phyloP scores from a whole-genome alignment of 225 moss, liverwort and hornwort genomes.

The Climacium dendroides region DNA sequence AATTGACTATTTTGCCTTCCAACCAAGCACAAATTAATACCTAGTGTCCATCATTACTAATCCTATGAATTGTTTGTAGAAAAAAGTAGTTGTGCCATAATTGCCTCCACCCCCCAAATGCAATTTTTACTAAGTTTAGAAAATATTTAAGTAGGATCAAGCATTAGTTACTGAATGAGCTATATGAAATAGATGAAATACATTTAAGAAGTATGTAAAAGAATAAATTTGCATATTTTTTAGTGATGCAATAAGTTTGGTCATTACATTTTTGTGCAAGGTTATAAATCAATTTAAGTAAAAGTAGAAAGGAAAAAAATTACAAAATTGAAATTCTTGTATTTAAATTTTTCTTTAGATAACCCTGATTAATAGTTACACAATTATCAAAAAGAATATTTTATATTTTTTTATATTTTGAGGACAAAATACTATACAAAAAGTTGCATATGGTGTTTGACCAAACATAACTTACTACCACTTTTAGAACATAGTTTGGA shows the following conservation, averaged over 20 bases:
- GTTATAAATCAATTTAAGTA: not conserved
- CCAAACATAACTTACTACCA: not conserved
- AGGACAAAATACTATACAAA: not conserved
- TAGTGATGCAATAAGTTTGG: not conserved
- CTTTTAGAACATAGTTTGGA: not conserved
- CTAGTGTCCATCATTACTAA: accelerated
- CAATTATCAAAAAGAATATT: not conserved
- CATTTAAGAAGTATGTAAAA: not conserved
- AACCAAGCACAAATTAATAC: not conserved
- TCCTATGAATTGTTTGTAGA: not conserved
- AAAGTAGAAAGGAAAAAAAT: not conserved
- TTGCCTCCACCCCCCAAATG: not conserved
- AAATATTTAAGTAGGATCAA: accelerated
- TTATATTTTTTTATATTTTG: not conserved
- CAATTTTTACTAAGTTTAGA: accelerated
- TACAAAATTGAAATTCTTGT: not conserved
- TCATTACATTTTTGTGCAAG: not conserved
- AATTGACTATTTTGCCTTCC: not conserved
- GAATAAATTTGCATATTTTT: not conserved
- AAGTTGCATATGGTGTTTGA: not conserved
- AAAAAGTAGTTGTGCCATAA: accelerated
- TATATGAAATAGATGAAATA: not conserved
- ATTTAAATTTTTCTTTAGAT: not conserved
- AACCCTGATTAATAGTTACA: not conserved
- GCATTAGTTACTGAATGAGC: not conserved